Evolutionary conservation across 192 early-diverging fungal species (phyloP).

Genomic region (Coemansia reversa): DNA sequence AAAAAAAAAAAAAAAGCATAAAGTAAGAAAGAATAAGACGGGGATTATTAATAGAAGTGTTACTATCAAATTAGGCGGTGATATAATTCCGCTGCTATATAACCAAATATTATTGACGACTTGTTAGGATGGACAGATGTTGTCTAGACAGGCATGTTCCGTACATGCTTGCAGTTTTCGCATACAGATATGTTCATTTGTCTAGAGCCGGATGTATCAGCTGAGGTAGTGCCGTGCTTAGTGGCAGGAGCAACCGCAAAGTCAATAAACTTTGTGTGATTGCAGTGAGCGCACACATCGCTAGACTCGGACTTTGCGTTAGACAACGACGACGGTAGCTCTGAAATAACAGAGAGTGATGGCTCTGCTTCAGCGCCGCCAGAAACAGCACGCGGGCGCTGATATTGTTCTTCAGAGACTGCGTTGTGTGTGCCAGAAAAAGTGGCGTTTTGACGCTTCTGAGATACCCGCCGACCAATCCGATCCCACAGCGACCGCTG

Average conservation of each 20-base stretch:
- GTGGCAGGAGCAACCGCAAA: constrained; percentile 33
- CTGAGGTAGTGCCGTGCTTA: neutral
- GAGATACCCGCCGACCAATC: constrained; percentile 31
- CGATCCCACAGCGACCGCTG: constrained; percentile 39
- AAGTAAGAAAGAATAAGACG: too few relatives aligned
- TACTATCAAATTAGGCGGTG: too few relatives aligned
- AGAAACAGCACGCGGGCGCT: constrained; percentile 12
- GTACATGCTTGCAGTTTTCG: constrained; percentile 41
- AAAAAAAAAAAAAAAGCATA: neutral
- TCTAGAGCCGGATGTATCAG: neutral
- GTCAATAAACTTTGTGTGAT: constrained; percentile 31
- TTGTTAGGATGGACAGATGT: neutral
- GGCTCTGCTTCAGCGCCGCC: neutral
- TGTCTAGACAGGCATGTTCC: constrained; percentile 24
- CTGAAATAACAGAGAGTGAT: constrained; percentile 12
- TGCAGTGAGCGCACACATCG: constrained; percentile 34
- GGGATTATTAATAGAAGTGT: too few relatives aligned
- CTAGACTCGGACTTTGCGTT: neutral
- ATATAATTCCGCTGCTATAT: neutral
- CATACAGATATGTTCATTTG: constrained; percentile 32
- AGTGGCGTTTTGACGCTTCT: constrained; percentile 20
- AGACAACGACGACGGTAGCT: constrained; percentile 5
- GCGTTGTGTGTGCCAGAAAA: constrained; percentile 12
- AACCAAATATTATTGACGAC: neutral
- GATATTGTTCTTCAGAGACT: neutral